Conservation (phyloP, 345 rosid genomes). For the Alliaria petiolata region DNA sequence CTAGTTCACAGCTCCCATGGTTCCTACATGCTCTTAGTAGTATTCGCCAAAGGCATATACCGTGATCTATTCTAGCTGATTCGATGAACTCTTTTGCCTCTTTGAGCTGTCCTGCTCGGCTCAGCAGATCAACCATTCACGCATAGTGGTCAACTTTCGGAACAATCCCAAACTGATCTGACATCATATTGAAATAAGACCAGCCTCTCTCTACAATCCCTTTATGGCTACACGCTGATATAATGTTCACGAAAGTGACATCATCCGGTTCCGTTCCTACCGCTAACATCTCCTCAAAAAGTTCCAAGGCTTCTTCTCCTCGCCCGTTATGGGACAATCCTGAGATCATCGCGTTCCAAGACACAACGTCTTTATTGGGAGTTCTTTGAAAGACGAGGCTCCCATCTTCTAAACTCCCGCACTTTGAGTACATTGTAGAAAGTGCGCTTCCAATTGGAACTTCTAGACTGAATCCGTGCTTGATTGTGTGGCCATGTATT, state of each 20-base stretch:
- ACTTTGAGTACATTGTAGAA: constrained; percentile 53
- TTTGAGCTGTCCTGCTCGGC: constrained; percentile 62
- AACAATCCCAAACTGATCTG: constrained; percentile 35
- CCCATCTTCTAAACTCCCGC: constrained; percentile 47
- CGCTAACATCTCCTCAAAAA: constrained; percentile 54
- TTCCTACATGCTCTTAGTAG: constrained; percentile 62
- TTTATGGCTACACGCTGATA: constrained; percentile 74
- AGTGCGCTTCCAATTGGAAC: constrained; percentile 53
- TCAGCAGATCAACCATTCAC: constrained; percentile 78
- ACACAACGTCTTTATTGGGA: constrained; percentile 44
- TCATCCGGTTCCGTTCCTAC: constrained; percentile 56
- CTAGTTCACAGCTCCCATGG: constrained; percentile 54
- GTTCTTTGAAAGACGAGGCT: constrained; percentile 50
- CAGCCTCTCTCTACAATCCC: constrained; percentile 68
- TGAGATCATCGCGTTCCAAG: constrained; percentile 63
- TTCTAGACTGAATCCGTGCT: constrained; percentile 41
- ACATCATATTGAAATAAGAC: constrained; percentile 56
- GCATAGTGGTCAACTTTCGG: constrained; percentile 74
- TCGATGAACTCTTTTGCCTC: constrained; percentile 78
- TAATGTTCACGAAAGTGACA: constrained; percentile 58
- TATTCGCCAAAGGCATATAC: constrained; percentile 64
- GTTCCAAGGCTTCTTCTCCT: constrained; percentile 44
- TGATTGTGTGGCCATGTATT: constrained; percentile 60
- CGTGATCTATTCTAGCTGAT: constrained; percentile 55
- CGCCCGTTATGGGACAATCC: constrained; percentile 48